A percentile compares a stretch with the other conserved stretches of the same genome.
These are phyloP conservation scores for Podospora pseudocomata DNA, from an alignment of 495 filamentous ascomycete species.

Conservation along the genomic window DNA sequence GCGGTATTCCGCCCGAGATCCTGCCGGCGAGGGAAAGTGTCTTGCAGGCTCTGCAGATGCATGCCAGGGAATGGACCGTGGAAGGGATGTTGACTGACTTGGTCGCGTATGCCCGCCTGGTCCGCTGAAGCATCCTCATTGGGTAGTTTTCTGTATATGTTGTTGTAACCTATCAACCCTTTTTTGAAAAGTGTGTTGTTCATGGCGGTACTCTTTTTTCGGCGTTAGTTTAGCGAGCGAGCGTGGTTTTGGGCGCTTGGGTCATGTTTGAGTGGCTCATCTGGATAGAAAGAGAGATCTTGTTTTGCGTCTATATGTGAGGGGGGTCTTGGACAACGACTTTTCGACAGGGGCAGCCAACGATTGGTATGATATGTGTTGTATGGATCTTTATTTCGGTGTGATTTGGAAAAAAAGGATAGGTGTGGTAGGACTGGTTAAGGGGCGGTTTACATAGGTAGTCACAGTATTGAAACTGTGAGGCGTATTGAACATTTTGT, in stretches of 20 bases:
- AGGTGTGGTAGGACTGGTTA: neutral
- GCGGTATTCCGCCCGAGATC: constrained; percentile 58
- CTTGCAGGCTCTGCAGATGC: constrained; percentile 62
- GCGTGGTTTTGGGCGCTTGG: neutral
- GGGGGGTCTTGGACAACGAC: neutral
- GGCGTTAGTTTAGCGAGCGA: constrained; percentile 6
- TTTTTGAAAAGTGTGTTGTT: constrained; percentile 2
- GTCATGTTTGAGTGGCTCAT: neutral
- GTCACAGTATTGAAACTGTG: neutral
- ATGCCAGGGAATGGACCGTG: constrained; percentile 51
- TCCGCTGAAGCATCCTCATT: constrained; percentile 32
- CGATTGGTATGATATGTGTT: neutral
- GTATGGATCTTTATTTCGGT: neutral
- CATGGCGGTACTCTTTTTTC: constrained; percentile 2
- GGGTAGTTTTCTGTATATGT: neutral
- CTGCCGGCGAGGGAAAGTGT: constrained; percentile 68
- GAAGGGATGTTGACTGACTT: constrained; percentile 65
- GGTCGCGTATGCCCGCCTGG: constrained; percentile 65
- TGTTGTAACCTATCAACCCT: neutral
- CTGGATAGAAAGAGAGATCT: neutral
- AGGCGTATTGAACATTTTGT: constrained; percentile 2
- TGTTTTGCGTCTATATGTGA: neutral
- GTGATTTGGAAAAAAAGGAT: neutral
- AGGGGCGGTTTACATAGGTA: neutral
- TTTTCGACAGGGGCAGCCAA: neutral